phyloP scores from a whole-genome alignment of 1,284 basidiomycete genomes.

The Flammula alnicola region DNA sequence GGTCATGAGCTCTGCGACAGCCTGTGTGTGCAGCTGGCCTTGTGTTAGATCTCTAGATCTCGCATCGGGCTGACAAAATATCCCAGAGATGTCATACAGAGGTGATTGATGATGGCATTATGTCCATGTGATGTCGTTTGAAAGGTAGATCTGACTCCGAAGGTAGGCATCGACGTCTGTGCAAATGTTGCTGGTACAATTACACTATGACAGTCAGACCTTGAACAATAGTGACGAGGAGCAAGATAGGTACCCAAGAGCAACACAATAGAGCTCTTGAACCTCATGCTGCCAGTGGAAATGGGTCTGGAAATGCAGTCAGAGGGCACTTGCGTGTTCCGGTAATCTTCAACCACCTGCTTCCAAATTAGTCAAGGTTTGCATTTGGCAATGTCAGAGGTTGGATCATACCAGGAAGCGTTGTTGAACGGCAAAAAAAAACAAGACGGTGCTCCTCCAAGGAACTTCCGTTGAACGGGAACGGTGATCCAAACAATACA shows the following conservation, averaged over 20 bases:
- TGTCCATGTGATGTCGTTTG: constrained; percentile 15
- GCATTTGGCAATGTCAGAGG: too few species aligned
- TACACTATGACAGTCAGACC: too few species aligned
- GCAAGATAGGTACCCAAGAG: too few species aligned
- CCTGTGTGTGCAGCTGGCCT: neutral
- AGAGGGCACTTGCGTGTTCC: too few species aligned
- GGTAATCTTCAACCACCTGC: too few species aligned
- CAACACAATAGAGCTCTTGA: too few species aligned
- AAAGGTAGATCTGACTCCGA: constrained; percentile 4
- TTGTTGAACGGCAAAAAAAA: constrained; percentile 1
- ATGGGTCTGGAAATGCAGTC: too few species aligned
- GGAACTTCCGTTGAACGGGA: constrained; percentile 15
- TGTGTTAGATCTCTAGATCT: constrained; percentile 12
- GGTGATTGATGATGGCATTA: neutral
- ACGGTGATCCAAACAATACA: neutral
- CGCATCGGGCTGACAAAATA: constrained; percentile 11
- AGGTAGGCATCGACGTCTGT: neutral
- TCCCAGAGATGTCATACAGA: constrained; percentile 16
- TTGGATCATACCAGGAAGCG: too few species aligned
- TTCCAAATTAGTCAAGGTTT: too few species aligned
- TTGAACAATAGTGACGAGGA: too few species aligned
- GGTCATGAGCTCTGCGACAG: constrained; percentile 8
- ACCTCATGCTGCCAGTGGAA: too few species aligned
- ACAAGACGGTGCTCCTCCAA: constrained; percentile 4
- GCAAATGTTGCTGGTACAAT: too few species aligned